These are phyloP conservation scores for Pythium aphanidermatum DNA, from an alignment of 352 stramenopile species.

Conservation along the genomic window DNA sequence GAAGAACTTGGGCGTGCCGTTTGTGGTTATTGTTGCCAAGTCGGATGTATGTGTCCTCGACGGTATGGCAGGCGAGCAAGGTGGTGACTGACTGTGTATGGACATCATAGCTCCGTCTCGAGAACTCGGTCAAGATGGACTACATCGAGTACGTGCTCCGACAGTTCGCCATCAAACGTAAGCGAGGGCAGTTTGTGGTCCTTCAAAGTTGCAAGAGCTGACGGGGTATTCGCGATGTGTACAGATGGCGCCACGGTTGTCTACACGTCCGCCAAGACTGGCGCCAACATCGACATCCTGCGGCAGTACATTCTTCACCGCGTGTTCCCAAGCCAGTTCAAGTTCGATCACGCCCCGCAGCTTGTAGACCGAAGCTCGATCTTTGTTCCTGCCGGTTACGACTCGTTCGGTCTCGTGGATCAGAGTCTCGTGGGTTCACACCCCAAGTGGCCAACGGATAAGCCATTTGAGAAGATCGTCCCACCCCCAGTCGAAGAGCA, in stretches of 20 bases:
- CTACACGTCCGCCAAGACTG: slow-evolving; percentile 79
- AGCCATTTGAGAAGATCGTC: slow-evolving; percentile 80
- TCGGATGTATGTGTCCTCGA: slow-evolving; percentile 43
- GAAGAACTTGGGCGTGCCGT: slow-evolving; percentile 73
- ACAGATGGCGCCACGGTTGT: slow-evolving; percentile 68
- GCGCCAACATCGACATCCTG: slow-evolving; percentile 63
- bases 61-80: not conserved
- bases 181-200: too few relatives aligned
- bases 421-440: slow-evolving; percentile 74
- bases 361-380: slow-evolving; percentile 65
- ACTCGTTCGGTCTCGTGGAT: slow-evolving; percentile 67
- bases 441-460: slow-evolving; percentile 65
- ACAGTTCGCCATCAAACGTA: slow-evolving; percentile 76
- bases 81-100: not conserved
- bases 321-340: slow-evolving; percentile 58
- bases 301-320: slow-evolving; percentile 76
- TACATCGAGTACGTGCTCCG: slow-evolving; percentile 79
- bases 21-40: slow-evolving; percentile 72
- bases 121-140: slow-evolving; percentile 84
- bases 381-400: slow-evolving; percentile 74
- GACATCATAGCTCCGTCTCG: slow-evolving; percentile 51
- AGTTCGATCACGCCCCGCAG: slow-evolving; percentile 60
- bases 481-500: slow-evolving; percentile 33
- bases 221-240: not conserved
- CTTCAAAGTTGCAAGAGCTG: not conserved